These are phyloP conservation scores for Colletotrichum lentis DNA, from an alignment of 2,329 filamentous ascomycete genomes.

Conservation along the genomic window DNA sequence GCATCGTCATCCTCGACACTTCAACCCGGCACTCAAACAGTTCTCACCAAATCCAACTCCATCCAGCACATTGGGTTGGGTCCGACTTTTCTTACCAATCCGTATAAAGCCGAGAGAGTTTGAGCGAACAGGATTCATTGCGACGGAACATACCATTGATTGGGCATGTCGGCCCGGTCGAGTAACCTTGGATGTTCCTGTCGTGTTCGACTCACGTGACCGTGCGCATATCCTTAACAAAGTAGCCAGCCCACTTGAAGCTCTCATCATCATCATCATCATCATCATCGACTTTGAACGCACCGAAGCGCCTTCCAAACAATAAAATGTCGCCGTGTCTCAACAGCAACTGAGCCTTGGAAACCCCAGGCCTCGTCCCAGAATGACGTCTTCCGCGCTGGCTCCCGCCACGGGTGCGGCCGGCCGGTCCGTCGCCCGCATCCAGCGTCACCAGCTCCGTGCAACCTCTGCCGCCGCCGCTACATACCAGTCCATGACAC, in stretches of 20 bases:
- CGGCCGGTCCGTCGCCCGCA: slow-evolving; percentile 5
- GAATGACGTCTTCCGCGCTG: neutral
- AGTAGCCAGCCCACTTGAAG: neutral
- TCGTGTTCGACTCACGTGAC: slow-evolving; percentile 25
- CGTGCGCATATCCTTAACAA: neutral
- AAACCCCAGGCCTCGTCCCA: neutral
- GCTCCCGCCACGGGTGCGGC: slow-evolving; percentile 5
- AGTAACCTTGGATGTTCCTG: neutral
- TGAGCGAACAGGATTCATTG: no score
- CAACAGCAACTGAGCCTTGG: neutral
- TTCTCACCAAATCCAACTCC: no score
- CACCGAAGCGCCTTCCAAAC: neutral
- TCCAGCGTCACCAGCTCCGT: slow-evolving; percentile 2
- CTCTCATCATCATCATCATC: neutral
- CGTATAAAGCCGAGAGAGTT: no score
- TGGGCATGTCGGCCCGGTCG: neutral
- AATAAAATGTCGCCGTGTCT: neutral
- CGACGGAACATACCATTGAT: neutral
- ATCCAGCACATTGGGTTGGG: no score
- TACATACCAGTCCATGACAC: neutral
- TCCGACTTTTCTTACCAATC: no score
- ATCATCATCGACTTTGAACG: slow-evolving; percentile 5
- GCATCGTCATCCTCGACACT: no score
- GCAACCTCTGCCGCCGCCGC: neutral
- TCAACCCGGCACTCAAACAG: no score